Conservation (phyloP, 2,329 filamentous ascomycete species). For the Mycogone perniciosa region DNA sequence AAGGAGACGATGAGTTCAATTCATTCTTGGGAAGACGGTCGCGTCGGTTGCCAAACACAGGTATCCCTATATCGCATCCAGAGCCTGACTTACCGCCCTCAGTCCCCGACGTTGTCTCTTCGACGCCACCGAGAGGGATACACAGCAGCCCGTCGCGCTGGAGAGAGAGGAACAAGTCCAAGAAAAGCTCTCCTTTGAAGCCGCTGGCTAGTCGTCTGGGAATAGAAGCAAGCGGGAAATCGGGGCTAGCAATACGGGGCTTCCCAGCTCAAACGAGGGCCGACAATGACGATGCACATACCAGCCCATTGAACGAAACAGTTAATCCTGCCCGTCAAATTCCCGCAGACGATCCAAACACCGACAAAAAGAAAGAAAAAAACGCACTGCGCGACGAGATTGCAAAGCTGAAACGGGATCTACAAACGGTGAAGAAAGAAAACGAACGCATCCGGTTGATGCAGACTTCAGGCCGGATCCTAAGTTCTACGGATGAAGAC, state of each 20-base stretch:
- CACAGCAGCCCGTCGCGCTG: constrained; percentile 52
- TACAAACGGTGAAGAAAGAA: constrained; percentile 51
- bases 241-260: constrained; percentile 5
- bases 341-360: constrained; percentile 34
- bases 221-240: constrained; percentile 1
- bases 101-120: constrained; percentile 45
- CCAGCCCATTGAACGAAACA: constrained; percentile 9
- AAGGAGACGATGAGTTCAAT: constrained; percentile 24
- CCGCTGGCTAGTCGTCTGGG: constrained; percentile 29
- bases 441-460: constrained; percentile 46
- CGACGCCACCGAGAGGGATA: constrained; percentile 52
- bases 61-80: constrained; percentile 26
- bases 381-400: constrained; percentile 52
- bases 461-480: constrained; percentile 33
- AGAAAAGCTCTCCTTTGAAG: constrained; percentile 46
- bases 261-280: not conserved
- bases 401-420: constrained; percentile 49
- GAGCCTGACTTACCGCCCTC: constrained; percentile 61
- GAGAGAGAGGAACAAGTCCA: constrained; percentile 26
- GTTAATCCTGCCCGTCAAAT: constrained; percentile 38
- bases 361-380: constrained; percentile 45
- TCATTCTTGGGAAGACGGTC: constrained; percentile 25
- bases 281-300: not conserved
- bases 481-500: constrained; percentile 29
- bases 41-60: constrained; percentile 25